Evolutionary conservation across 352 stramenopile species (phyloP), one percentile per base, ranked within the genome.

Genomic region (Phytophthora kernoviae): DNA sequence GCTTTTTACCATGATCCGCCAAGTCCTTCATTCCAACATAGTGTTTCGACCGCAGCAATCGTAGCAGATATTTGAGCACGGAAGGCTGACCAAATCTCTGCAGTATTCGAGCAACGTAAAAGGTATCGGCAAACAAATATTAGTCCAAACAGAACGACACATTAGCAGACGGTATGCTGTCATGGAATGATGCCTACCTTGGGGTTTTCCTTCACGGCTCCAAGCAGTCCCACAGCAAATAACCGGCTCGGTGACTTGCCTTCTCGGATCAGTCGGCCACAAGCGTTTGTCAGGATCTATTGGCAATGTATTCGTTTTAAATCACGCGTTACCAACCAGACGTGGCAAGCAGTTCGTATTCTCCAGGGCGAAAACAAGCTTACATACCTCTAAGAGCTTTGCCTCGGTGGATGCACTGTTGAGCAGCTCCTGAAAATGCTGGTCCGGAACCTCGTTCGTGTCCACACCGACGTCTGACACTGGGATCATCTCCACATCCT

Each of bases 11-110:
- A 21, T 71, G 64, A 18, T 77, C 68, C 0, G 42, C 51, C 2
- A 62, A 33, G 26, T 80, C 74, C 41, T 87, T 82, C 17, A 68
- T 50, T 10, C 77, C 79, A 26, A 76, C 9, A 54, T 95, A 92
- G 63, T 94, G 76, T 65, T 93, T 93, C 4, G 84, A 92, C n/a
- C 87, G 79, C 26, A 96, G 54, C 21, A 96, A 41, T 1, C 83
- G 83, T 22, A 93, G 36, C 15, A 96, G 43, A 58, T 91, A 92
- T 57, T 96, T 96, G 11, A 92, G 64, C 26, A 93, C 67, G 0
- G 64, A 53, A 21, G 84, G 77, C 9, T 81, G 65, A 1, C 64
- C 20, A 45, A 93, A 95, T 11, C 78, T 68, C 68, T 81, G 47
- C n/a, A 41, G 32, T 21, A 24, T 18, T 26, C 9, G 58, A 21